Evolutionary conservation across 148 eudicot species (phyloP), one percentile per base, ranked within the genome.

Genomic region (Vaccinium darrowii): DNA sequence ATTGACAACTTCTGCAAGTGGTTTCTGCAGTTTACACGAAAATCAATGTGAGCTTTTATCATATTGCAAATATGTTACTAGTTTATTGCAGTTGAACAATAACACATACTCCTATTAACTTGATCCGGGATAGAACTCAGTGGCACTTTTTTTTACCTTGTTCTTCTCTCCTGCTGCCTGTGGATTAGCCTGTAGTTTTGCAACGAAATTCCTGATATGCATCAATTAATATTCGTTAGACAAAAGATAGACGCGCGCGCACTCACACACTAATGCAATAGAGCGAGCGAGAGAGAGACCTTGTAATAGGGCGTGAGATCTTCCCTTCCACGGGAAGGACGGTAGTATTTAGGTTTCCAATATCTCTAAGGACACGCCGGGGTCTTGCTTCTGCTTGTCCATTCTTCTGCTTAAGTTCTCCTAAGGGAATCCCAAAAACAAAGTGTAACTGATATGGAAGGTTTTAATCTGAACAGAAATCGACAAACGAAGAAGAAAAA

Each of bases 341-440:
- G 47, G 80, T 79, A 3, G 85, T 94, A 9, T 36, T 36, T 74
- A 94, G 78, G 87, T 95, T 95, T 30, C 97, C 93, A 53, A 95
- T 94, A 80, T 94, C 98, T 88, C 91, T 79, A 39, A 95, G 92
- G 14, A 88, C 94, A 25, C 93, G 85, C 43, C 95, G 88, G 79
- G 87, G 93, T 84, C 92, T 90, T 19, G 82, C 89, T 86, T 92
- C 97, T 81, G 65, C 85, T 62, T 39, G 84, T 50, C 67, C 89
- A 75, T 93, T 95, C 87, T 89, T 93, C 85, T 81, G 92, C 87
- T 91, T 92, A 8, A 86, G 86, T 69, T 84, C 93, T 78, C 91
- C 94, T 30, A 76, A 8, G 15, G 50, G 14, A 3, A 77, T 15
- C 12, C 65, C 65, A 56, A 15, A 36, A 36, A 19, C 18, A 52